Evolutionary conservation across 1,284 basidiomycete genomes (phyloP).

Genomic region (Marasmius sp.): DNA sequence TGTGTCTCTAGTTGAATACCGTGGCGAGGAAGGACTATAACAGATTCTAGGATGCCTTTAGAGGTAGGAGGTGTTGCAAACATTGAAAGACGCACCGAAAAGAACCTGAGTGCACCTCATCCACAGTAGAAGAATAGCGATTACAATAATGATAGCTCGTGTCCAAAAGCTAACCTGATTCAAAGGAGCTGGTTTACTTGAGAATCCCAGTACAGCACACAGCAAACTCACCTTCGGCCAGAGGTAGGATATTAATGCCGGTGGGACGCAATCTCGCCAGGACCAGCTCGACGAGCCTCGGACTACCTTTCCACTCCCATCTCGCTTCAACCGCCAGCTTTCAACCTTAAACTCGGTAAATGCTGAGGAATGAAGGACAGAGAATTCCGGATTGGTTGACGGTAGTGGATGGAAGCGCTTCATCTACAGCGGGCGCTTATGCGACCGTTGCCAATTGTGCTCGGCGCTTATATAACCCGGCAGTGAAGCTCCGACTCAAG

Average conservation of each 20-base stretch:
- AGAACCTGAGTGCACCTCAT: conserved; percentile 47
- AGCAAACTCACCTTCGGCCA: conserved; percentile 37
- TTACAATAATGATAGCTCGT: conserved; percentile 14
- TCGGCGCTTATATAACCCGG: too few species aligned
- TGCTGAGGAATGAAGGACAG: conserved; percentile 40
- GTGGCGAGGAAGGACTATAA: conserved; percentile 61
- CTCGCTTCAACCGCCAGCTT: conserved; percentile 37
- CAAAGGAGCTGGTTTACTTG: background rate
- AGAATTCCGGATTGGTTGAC: conserved; percentile 53
- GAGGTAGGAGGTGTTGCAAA: conserved; percentile 1
- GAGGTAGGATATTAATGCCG: conserved; percentile 30
- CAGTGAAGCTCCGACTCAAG: too few species aligned
- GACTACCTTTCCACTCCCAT: conserved; percentile 36
- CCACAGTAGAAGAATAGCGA: conserved; percentile 25
- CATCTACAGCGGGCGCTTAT: conserved; percentile 30
- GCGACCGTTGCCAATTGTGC: background rate
- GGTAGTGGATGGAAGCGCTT: conserved; percentile 43
- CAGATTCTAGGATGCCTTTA: conserved; percentile 50
- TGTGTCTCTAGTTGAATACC: conserved; percentile 74
- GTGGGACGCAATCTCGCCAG: conserved; percentile 36
- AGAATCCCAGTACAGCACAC: too few species aligned
- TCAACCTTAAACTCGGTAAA: conserved; percentile 58
- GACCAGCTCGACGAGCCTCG: conserved; percentile 29
- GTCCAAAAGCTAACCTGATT: conserved; percentile 11
- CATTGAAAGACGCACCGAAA: conserved; percentile 39